Base-by-base conservation (phyloP, 768 basidiomycete species). In the Rhizopogon rudus region DNA sequence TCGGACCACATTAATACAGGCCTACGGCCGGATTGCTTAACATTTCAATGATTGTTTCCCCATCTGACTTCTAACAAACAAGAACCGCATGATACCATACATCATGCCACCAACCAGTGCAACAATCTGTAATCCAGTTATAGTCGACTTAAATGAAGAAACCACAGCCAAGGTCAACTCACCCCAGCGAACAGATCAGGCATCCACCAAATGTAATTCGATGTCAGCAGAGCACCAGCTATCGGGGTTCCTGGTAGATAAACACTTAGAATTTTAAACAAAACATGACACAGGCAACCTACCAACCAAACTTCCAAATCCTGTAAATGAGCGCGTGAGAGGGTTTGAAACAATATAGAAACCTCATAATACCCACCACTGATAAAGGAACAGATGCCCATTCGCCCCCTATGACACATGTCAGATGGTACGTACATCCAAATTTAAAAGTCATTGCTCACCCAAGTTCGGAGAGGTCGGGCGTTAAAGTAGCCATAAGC, bases 131-230 rank as follows among this genome's bases (percentile, higher is more conserved):
- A 8, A 33, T 33, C 31, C 6, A 33, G 31, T 10, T 33, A 33
- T 8, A 7, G 6, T 33, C 31, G 6, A 25, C 31, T 33, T 33
- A 33, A 33, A 33, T 33, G 31, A 10, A 33, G 8, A 33, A 33
- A 33, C 2, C 2, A 10, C 31, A 33, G 31, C 8, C 6, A 33
- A 33, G 10, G 31, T 10, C 10, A 33, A 45, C 62, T 56, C 58
- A 74, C 68, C 53, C 81, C 83, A 40, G 77, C 71, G 58, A 83
- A 81, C 17, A 82, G 55, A 7, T 76, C 75, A 4, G 82, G 79
- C 44, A 73, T 71, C 79, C 80, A 83, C 84, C 84, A 86, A 1
- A 67, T 56, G 54, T 78, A 82, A 6, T 71, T 61, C n/a, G 71
- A 57, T 1, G 80, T 75, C 2, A 86, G 68, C n/a, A 85, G 68